Conservation (phyloP, 2,329 filamentous ascomycete genomes). For the Trichophyton simii region DNA sequence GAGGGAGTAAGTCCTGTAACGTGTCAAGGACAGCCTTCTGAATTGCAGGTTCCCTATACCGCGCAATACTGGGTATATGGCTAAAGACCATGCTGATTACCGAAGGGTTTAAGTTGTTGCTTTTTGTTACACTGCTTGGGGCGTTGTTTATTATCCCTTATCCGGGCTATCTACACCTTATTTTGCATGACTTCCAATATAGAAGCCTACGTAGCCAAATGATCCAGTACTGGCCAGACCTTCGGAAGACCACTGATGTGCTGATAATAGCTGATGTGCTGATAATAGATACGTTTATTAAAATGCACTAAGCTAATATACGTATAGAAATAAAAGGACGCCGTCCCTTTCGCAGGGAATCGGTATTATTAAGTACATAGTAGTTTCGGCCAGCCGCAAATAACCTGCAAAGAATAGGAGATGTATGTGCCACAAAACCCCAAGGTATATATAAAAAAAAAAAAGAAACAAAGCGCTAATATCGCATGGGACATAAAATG, state of each 20-base stretch:
- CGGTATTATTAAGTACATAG: neutral
- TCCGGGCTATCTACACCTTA: too few species aligned
- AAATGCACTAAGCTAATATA: neutral
- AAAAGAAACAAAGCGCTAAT: neutral
- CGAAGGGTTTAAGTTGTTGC: too few species aligned
- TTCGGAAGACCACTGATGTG: too few species aligned
- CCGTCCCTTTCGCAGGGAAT: neutral
- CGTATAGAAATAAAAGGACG: neutral
- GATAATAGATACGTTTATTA: neutral
- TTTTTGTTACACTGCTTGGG: too few species aligned
- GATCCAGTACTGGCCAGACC: too few species aligned
- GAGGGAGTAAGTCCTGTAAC: slow-evolving; percentile 25
- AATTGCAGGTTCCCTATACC: slow-evolving; percentile 27
- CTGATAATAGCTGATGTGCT: neutral
- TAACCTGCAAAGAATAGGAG: neutral
- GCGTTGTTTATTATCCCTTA: too few species aligned
- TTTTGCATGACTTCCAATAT: too few species aligned
- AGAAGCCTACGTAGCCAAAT: too few species aligned
- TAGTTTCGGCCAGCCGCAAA: slow-evolving; percentile 3
- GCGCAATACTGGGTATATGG: slow-evolving; percentile 36
- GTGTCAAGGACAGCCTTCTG: slow-evolving; percentile 22
- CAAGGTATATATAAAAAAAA: neutral
- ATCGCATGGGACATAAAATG: neutral
- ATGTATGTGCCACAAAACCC: neutral
- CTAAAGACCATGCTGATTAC: slow-evolving; percentile 10